Percentiles rank a stretch among this genome's conserved stretches.
These are phyloP conservation scores for Xeromyces bisporus DNA, from an alignment of 495 filamentous ascomycete species.

Conservation along the genomic window DNA sequence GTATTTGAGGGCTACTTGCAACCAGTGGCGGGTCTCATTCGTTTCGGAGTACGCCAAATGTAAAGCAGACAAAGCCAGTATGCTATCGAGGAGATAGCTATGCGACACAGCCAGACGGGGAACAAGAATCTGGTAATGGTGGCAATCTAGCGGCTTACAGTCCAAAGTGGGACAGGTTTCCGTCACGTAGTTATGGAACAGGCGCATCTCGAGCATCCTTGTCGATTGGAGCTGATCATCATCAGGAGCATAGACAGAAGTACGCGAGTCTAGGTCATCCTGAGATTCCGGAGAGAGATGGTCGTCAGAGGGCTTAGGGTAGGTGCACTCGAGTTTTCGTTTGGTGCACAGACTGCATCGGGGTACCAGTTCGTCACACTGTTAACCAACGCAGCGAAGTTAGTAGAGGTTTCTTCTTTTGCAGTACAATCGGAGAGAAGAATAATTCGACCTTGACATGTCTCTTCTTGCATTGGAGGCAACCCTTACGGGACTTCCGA, in stretches of 20 bases:
- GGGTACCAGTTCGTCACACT: conserved; percentile 24
- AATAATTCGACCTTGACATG: conserved; percentile 18
- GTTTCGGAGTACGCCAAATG: conserved; percentile 25
- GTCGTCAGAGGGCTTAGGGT: conserved; percentile 14
- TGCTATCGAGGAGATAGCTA: conserved; percentile 29
- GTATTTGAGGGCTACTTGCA: conserved; percentile 19
- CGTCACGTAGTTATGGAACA: conserved; percentile 24
- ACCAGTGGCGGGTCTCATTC: conserved; percentile 14
- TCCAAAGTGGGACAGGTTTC: conserved; percentile 18
- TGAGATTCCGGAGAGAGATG: conserved; percentile 9
- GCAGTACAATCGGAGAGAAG: background rate
- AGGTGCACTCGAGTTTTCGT: conserved; percentile 20
- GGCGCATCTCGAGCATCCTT: conserved; percentile 22
- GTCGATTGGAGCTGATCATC: conserved; percentile 7
- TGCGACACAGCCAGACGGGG: conserved; percentile 27
- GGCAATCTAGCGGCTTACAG: conserved; percentile 12
- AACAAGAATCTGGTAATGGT: conserved; percentile 26
- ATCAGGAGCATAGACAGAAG: conserved; percentile 2
- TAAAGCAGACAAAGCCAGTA: conserved; percentile 30
- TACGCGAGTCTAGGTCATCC: conserved; percentile 7
- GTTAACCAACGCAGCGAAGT: conserved; percentile 1
- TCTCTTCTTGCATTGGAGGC: conserved; percentile 21
- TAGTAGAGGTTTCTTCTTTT: background rate
- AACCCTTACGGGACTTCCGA: conserved; percentile 24
- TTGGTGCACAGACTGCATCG: conserved; percentile 21